A percentile compares a stretch with the other conserved stretches of the same genome.
phyloP scores from a whole-genome alignment of 2,329 filamentous ascomycete species.

The Diplodia sapinea region DNA sequence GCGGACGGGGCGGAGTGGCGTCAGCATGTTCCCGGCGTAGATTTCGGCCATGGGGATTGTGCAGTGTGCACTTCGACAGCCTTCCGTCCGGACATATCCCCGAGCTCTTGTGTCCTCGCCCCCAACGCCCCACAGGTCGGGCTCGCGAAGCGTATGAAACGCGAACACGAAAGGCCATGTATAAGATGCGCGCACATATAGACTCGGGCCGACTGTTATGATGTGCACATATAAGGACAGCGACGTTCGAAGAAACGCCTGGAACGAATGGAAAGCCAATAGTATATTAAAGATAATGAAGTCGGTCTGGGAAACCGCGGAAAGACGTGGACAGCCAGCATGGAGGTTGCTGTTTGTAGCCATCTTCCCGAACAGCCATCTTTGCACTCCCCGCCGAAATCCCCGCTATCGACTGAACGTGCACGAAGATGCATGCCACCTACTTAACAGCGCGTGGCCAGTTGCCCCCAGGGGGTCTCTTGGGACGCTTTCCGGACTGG shows the following conservation, averaged over 20 bases:
- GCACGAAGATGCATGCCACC: no score
- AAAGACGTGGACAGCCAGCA: not conserved
- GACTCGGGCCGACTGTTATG: constrained; percentile 20
- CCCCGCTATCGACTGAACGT: not conserved
- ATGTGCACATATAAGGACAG: constrained; percentile 24
- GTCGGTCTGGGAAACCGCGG: not conserved
- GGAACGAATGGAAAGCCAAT: not conserved
- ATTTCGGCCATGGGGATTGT: not conserved
- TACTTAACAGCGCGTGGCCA: not conserved
- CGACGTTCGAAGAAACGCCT: constrained; percentile 24
- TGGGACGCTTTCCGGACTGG: not conserved
- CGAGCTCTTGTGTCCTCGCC: constrained; percentile 1
- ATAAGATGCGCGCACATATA: constrained; percentile 29
- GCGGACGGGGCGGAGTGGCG: not conserved
- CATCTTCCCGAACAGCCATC: not conserved
- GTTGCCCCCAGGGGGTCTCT: not conserved
- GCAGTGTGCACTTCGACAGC: not conserved
- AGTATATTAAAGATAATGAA: constrained; percentile 15
- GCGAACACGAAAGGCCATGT: constrained; percentile 14
- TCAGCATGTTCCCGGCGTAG: not conserved
- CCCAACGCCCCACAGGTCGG: constrained; percentile 6
- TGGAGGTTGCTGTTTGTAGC: not conserved
- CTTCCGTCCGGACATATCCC: not conserved
- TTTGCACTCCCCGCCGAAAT: not conserved
- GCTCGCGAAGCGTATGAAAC: constrained; percentile 1